Evolutionary conservation across 352 stramenopile species (phyloP).

Genomic region (Pythium volutum): DNA sequence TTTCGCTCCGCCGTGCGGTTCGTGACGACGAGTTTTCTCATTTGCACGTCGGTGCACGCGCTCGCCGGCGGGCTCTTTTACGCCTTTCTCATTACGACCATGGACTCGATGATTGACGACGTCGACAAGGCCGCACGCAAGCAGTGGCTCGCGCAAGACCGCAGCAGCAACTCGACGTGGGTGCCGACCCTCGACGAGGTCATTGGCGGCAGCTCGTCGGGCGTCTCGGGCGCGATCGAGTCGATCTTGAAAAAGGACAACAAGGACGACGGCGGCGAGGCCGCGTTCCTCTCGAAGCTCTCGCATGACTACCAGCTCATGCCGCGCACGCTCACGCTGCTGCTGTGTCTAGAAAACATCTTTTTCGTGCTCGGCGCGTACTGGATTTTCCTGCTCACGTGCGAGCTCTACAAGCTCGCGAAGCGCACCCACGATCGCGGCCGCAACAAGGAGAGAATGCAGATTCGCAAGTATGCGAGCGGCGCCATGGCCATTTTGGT

Average conservation of each 20-base stretch:
- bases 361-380: slow-evolving; percentile 65
- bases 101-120: slow-evolving; percentile 29
- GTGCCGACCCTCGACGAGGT: slow-evolving; percentile 13
- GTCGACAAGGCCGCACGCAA: slow-evolving; percentile 19
- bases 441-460: slow-evolving; percentile 38
- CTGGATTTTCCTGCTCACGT: slow-evolving; percentile 59
- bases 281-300: slow-evolving; percentile 59
- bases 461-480: slow-evolving; percentile 47
- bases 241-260: slow-evolving; percentile 39
- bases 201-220: slow-evolving; percentile 13
- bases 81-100: slow-evolving; percentile 42
- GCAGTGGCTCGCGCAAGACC: slow-evolving; percentile 10
- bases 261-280: slow-evolving; percentile 49
- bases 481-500: slow-evolving; percentile 32
- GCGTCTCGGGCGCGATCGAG: slow-evolving; percentile 23
- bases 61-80: slow-evolving; percentile 54
- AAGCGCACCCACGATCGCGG: slow-evolving; percentile 58
- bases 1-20: slow-evolving; percentile 72
- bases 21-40: slow-evolving; percentile 57
- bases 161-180: slow-evolving; percentile 2
- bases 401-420: slow-evolving; percentile 58
- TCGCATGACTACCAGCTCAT: slow-evolving; percentile 43
- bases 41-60: slow-evolving; percentile 52
- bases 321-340: slow-evolving; percentile 36
- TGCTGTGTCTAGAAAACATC: slow-evolving; percentile 56